Conservation (phyloP, 768 basidiomycete genomes). For the Macrocybe gigantea region DNA sequence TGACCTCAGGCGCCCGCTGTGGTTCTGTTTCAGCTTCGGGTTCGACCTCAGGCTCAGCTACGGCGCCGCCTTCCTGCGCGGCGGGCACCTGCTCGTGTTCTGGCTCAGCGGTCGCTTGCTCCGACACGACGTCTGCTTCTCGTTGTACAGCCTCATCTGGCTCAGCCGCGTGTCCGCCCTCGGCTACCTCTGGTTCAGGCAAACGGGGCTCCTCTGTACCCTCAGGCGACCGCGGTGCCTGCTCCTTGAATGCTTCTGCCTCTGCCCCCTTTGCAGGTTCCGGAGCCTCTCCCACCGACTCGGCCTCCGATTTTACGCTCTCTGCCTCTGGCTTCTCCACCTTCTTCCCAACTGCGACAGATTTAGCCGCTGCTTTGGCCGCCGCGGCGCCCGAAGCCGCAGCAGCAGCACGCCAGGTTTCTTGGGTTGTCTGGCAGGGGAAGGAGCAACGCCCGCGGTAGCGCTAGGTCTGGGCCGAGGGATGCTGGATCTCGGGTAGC, state of each 20-base stretch:
- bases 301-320: constrained; percentile 4
- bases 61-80: neutral
- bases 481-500: constrained; percentile 22
- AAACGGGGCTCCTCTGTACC: neutral
- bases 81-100: neutral
- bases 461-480: constrained; percentile 18
- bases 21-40: neutral
- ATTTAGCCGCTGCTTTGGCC: constrained; percentile 1
- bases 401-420: constrained; percentile 15
- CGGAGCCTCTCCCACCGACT: constrained; percentile 6
- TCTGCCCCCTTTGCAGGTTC: neutral
- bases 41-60: neutral
- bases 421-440: constrained; percentile 16
- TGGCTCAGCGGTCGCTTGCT: neutral
- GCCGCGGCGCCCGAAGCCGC: constrained; percentile 10
- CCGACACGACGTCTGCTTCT: too few relatives aligned
- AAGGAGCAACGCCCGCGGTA: constrained; percentile 12
- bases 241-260: neutral
- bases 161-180: too few relatives aligned
- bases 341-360: neutral
- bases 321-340: constrained; percentile 4
- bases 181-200: too few relatives aligned
- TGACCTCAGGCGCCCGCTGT: neutral
- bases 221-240: neutral
- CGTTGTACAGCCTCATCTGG: too few relatives aligned